Evolutionary conservation across 345 rosid genomes (phyloP), one percentile per base, ranked within the genome.

Genomic region (Turnera subulata): DNA sequence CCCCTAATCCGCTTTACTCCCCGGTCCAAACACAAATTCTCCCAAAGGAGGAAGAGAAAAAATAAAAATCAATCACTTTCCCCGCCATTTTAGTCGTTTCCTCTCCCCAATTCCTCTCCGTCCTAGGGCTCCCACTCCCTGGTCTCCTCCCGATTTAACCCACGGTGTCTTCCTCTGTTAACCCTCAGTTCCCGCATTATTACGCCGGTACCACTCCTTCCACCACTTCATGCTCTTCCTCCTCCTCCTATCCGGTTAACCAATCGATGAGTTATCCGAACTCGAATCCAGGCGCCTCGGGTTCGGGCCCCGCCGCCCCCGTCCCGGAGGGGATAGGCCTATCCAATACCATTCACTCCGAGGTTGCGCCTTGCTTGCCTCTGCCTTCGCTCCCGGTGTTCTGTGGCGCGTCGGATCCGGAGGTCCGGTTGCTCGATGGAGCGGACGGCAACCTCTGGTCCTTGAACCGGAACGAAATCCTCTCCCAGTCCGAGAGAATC

Each of bases 321-420:
- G 45, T 40, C 29, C 56, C 60, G 19, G 40, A 77, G 39, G 99
- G 96, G 51, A 84, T 93, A 63, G 95, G 97, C 10, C 72, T 93
- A 18, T 80, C 97, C 62, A 93, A 93, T 75, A 89, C 95, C 2
- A 73, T 88, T 23, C 89, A 93, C 82, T 89, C 99, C 43, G 99
- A 93, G 63, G 85, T 89, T 9, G 92, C 87, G 45, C 86, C 91
- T 69, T 79, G 86, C 76, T 77, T 93, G 82, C 92, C 97, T 48
- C 55, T 93, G 69, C 99, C 96, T 17, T 93, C 89, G 65, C 77
- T 90, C 51, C 97, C 97, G 6, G 80, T 89, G 33, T 85, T 87
- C 77, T 87, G 82, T 60, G 97, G 97, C 38, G 84, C 97, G 8
- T 67, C 83, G 53, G 84, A 80, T 68, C 89, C 84, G 25, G 79